A percentile compares a stretch with the other conserved stretches of the same genome.
These are phyloP conservation scores for Colletotrichum musae DNA, from an alignment of 2,329 filamentous ascomycete species.

Conservation along the genomic window DNA sequence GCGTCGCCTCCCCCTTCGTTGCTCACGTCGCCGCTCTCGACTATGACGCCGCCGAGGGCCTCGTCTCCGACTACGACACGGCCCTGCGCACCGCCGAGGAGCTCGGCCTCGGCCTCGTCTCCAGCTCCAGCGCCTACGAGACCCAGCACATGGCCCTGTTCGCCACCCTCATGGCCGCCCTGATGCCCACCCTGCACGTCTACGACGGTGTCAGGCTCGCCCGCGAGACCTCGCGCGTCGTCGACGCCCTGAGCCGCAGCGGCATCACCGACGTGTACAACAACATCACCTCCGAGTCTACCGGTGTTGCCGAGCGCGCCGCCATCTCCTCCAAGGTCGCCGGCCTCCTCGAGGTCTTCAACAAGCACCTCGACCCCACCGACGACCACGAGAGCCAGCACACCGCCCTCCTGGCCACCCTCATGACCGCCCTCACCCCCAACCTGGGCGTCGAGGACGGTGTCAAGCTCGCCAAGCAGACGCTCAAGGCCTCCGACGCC, in stretches of 20 bases:
- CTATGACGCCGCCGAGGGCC: conserved; percentile 77
- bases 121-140: conserved; percentile 90
- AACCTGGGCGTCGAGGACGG: conserved; percentile 92
- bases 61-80: conserved; percentile 90
- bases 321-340: conserved; percentile 81
- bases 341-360: conserved; percentile 81
- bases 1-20: conserved; percentile 92
- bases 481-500: conserved; percentile 84
- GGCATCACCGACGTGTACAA: conserved; percentile 79
- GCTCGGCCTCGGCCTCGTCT: conserved; percentile 87
- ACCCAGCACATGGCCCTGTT: conserved; percentile 96
- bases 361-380: conserved; percentile 91
- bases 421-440: conserved; percentile 83
- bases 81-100: conserved; percentile 89
- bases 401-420: conserved; percentile 88
- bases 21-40: conserved; percentile 94
- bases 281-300: conserved; percentile 73
- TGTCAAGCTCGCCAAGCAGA: conserved; percentile 85
- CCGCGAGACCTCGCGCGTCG: conserved; percentile 84
- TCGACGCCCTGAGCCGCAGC: conserved; percentile 83
- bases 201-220: conserved; percentile 90
- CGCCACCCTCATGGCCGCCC: conserved; percentile 82
- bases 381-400: conserved; percentile 95
- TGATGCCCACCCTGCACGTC: conserved; percentile 87
- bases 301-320: conserved; percentile 77